Conservation (phyloP, 495 filamentous ascomycete genomes). For the Aspergillus homomorphus region DNA sequence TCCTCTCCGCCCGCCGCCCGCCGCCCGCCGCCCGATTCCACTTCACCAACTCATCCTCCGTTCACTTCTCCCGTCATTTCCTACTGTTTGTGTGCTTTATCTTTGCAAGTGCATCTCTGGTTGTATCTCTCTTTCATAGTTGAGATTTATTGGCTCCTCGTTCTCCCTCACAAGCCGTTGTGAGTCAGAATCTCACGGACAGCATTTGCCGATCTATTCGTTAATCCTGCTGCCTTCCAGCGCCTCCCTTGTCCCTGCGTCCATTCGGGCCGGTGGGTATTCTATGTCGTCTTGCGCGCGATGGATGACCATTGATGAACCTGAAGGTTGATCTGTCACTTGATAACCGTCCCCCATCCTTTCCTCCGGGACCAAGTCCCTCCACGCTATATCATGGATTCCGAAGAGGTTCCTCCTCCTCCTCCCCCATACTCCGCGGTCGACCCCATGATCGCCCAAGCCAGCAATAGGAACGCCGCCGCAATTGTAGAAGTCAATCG, state of each 20-base stretch:
- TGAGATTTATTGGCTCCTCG: not conserved
- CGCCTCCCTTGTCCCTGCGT: slow-evolving; percentile 16
- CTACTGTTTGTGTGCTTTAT: too few species aligned
- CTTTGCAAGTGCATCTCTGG: not conserved
- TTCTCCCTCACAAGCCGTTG: not conserved
- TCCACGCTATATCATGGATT: slow-evolving; percentile 29
- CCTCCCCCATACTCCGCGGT: slow-evolving; percentile 47
- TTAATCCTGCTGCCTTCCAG: slow-evolving; percentile 26
- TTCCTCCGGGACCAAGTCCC: not conserved
- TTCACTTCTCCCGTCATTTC: not conserved
- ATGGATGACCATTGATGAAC: slow-evolving; percentile 21
- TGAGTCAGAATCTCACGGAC: slow-evolving; percentile 2
- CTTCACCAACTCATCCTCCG: too few species aligned
- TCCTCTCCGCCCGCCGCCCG: too few species aligned
- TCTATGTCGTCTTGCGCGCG: slow-evolving; percentile 23
- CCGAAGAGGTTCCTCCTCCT: slow-evolving; percentile 41
- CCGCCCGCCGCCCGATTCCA: not conserved
- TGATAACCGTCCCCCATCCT: not conserved
- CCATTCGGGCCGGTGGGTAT: not conserved
- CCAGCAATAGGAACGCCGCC: slow-evolving; percentile 23
- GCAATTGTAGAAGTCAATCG: slow-evolving; percentile 14
- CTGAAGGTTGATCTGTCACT: slow-evolving; percentile 5
- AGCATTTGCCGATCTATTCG: not conserved
- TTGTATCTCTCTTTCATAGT: not conserved
- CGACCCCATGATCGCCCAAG: slow-evolving; percentile 34